Conservation (phyloP, 2,329 filamentous ascomycete genomes). For the Paramyrothecium roridum region DNA sequence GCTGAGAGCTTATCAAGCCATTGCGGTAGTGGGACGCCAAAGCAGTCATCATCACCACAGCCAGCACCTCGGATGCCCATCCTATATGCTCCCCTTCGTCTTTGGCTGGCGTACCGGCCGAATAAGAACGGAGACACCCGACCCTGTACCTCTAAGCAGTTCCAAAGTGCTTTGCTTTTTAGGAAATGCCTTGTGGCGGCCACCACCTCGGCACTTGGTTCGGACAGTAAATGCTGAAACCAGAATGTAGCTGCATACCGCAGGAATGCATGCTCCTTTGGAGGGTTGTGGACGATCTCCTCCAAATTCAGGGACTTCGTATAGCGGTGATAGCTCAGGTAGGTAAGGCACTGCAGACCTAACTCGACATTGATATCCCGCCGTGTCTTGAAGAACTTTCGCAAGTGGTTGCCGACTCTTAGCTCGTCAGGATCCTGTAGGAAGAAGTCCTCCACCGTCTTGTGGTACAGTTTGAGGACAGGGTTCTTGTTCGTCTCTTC, state of each 20-base stretch:
- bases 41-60: not conserved
- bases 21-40: not conserved
- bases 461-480: not conserved
- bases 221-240: not conserved
- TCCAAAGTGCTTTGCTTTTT: not conserved
- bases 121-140: not conserved
- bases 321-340: not conserved
- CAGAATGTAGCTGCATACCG: slow-evolving; percentile 1
- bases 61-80: not conserved
- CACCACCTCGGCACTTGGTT: not conserved
- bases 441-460: not conserved
- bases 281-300: not conserved
- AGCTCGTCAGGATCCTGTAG: not conserved
- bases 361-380: not conserved
- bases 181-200: not conserved
- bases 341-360: not conserved
- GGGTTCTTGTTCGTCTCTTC: not conserved
- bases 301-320: not conserved
- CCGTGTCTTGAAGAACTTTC: not conserved
- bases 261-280: not conserved
- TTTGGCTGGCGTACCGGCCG: not conserved
- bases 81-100: not conserved
- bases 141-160: not conserved
- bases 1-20: not conserved
- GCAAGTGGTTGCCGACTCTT: not conserved